Conservation (phyloP, 768 basidiomycete genomes). For the Pleurotus ostreatus region DNA sequence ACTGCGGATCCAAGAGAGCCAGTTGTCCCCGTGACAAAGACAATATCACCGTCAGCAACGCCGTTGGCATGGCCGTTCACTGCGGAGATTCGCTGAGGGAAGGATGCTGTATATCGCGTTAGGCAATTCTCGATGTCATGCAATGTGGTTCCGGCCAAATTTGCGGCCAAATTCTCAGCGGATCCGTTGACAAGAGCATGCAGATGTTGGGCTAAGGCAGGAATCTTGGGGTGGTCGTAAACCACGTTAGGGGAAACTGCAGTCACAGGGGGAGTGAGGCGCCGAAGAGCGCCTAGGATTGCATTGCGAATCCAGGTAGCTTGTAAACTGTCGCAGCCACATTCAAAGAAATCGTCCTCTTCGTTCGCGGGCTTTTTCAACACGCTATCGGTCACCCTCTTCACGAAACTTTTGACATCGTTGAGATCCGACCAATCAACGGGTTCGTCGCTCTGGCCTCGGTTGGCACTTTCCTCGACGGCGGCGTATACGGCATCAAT, state of each 20-base stretch:
- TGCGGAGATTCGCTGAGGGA: neutral
- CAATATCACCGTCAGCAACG: neutral
- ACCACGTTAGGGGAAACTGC: conserved; percentile 15
- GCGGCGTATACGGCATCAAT: conserved; percentile 31
- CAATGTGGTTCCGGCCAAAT: neutral
- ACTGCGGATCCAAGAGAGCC: conserved; percentile 22
- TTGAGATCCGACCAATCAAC: conserved; percentile 11
- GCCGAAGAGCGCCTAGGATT: conserved; percentile 13
- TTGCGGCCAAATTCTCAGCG: conserved; percentile 11
- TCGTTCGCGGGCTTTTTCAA: conserved; percentile 19
- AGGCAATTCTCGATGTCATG: neutral
- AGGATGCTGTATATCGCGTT: neutral
- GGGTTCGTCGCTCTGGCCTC: conserved; percentile 8
- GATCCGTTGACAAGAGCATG: conserved; percentile 12
- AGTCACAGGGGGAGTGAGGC: conserved; percentile 9
- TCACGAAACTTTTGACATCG: conserved; percentile 20
- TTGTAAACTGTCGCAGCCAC: conserved; percentile 28
- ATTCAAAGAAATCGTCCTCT: conserved; percentile 24
- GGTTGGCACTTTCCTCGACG: conserved; percentile 6
- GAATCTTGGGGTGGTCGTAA: conserved; percentile 8
- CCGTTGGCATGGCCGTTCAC: neutral
- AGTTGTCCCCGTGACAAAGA: conserved; percentile 24
- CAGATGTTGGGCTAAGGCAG: neutral
- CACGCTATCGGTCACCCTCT: conserved; percentile 22
- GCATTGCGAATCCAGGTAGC: conserved; percentile 23